Evolutionary conservation across 2,329 filamentous ascomycete species (phyloP), one percentile per base, ranked within the genome.

Genomic region (Aspergillus ruber): DNA sequence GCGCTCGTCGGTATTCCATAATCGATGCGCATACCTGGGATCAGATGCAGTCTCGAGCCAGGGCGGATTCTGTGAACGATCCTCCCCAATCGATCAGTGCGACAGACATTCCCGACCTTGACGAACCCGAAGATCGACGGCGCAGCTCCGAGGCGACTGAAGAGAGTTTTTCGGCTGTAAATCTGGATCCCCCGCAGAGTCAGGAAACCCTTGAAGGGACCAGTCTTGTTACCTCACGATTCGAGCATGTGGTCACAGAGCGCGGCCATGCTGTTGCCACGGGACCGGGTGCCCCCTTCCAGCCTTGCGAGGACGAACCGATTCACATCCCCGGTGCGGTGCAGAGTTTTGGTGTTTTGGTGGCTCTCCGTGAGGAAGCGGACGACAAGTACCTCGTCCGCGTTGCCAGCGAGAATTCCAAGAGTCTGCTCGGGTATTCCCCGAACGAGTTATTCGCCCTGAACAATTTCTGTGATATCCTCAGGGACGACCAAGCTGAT

Each of bases 241-340:
- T 94, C 68, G 86, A 84, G 56, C 88, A 95, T 61, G 74, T 86
- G 3, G 72, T 85, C 21, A 90, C 86, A 0, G 82, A 86, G 2
- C 85, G 83, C 13, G 89, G 89, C 0, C 88, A 95, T 68, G 82
- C 85, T 21, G 80, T 95, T 25, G 87, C 95, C 46, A 93, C 88
- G 1, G 89, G 89, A 5, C 78, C 85, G 47, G 84, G 82, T 2
- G 78, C 82, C 2, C 80, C 77, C 1, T 70, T 93, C 40, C 86
- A 94, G 62, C 79, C 82, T 45, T 95, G 90, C 61, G 90, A 95
- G 65, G 90, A 95, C 59, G 90, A 95, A 59, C 89, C 90, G 0
- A 95, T 95, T 21, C 88, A 91, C 55, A 85, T 89, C 1, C 90
- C 90, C 0, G 63, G 89, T 17, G 88, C 90, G 1, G 73, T 95